These are phyloP conservation scores for Thalassiosira profunda DNA, from an alignment of 108 stramenopile species.

Conservation along the genomic window DNA sequence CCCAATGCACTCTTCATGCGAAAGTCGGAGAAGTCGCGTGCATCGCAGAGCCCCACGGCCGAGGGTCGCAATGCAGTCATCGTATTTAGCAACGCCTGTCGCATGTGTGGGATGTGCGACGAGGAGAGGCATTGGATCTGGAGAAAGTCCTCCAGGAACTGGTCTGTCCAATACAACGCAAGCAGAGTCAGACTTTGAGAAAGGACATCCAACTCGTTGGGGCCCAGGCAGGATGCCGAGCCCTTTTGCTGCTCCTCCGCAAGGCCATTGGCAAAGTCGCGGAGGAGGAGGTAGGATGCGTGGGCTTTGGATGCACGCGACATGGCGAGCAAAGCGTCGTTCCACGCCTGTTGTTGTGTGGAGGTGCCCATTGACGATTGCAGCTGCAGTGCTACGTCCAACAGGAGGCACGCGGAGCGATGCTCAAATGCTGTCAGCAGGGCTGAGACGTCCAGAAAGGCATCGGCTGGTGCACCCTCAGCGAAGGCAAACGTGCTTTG, in stretches of 20 bases:
- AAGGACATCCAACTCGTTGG: conserved; percentile 61
- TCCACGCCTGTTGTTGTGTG: conserved; percentile 79
- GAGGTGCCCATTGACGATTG: conserved; percentile 49
- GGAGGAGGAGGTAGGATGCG: conserved; percentile 73
- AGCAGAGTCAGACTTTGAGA: conserved; percentile 72
- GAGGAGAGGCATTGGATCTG: conserved; percentile 70
- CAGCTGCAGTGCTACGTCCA: conserved; percentile 72
- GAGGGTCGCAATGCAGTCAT: conserved; percentile 67
- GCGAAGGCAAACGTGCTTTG: conserved; percentile 38
- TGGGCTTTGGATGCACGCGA: conserved; percentile 80
- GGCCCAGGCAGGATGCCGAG: conserved; percentile 41
- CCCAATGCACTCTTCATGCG: conserved; percentile 89
- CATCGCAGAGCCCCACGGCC: conserved; percentile 92
- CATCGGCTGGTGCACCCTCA: conserved; percentile 28
- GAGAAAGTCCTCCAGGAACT: conserved; percentile 86
- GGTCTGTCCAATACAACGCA: conserved; percentile 90
- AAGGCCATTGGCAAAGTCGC: conserved; percentile 73
- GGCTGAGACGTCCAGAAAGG: conserved; percentile 42
- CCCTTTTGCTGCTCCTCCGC: conserved; percentile 48
- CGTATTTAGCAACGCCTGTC: conserved; percentile 56
- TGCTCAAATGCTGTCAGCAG: conserved; percentile 74
- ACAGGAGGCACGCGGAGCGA: conserved; percentile 72
- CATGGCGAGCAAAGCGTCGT: conserved; percentile 79
- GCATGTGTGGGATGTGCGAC: conserved; percentile 53
- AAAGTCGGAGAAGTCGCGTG: conserved; percentile 91